Evolutionary conservation across 768 basidiomycete species (phyloP).

Genomic region (Lanmaoa pseudosensibilis): DNA sequence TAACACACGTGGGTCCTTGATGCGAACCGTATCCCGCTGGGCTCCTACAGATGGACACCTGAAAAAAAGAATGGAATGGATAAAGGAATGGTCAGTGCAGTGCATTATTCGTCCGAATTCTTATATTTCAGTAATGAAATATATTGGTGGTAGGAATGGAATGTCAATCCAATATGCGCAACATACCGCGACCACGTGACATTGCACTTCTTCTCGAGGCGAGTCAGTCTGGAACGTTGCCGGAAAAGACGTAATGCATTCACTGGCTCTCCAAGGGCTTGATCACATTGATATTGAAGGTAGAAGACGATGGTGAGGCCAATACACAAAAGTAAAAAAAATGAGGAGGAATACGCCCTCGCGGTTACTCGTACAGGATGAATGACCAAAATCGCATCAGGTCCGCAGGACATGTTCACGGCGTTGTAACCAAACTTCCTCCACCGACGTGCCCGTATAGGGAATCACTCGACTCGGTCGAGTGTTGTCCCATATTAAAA

Average conservation of each 20-base stretch:
- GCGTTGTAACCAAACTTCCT: conserved; percentile 28
- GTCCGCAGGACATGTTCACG: conserved; percentile 14
- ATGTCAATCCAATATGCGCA: not conserved
- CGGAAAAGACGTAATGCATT: no score
- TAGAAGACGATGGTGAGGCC: not conserved
- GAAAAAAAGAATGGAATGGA: not conserved
- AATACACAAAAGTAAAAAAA: conserved; percentile 12
- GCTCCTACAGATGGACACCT: not conserved
- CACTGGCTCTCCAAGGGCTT: not conserved
- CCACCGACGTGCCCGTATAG: conserved; percentile 29
- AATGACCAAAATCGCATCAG: conserved; percentile 3
- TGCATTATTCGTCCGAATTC: not conserved
- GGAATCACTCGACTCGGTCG: conserved; percentile 26
- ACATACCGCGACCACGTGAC: conserved; percentile 11
- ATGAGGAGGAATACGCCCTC: conserved; percentile 3
- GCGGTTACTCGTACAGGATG: conserved; percentile 19
- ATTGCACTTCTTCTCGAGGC: no score
- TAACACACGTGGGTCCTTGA: not conserved
- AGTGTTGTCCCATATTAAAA: conserved; percentile 30
- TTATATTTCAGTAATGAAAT: not conserved
- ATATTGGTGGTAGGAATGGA: not conserved
- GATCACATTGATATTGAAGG: conserved; percentile 3
- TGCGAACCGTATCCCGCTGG: not conserved
- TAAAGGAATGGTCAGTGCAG: conserved; percentile 3
- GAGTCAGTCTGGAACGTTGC: no score